phyloP scores from a whole-genome alignment of 202 grass and related monocot species.

The Bolboschoenoplectus hybrid region DNA sequence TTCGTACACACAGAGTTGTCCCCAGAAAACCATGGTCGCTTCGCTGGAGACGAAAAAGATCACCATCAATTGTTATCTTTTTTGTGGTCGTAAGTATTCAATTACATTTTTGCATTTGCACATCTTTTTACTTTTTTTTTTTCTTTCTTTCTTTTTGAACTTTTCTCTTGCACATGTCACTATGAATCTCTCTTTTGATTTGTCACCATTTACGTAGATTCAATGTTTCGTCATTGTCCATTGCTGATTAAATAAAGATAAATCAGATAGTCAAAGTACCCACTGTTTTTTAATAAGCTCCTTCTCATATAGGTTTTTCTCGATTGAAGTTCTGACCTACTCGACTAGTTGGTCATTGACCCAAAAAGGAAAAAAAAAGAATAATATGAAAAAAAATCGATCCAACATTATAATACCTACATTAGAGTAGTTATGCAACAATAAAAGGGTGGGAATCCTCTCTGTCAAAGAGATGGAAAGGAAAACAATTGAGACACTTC shows the following conservation, averaged over 20 bases:
- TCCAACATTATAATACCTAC: not conserved
- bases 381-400: not conserved
- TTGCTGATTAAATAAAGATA: slow-evolving; percentile 16
- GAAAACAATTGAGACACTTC: not conserved
- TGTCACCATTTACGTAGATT: not conserved
- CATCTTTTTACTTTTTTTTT: slow-evolving; percentile 7
- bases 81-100: not conserved
- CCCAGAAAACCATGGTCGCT: slow-evolving; percentile 26
- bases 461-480: not conserved
- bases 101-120: slow-evolving; percentile 25
- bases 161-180: not conserved
- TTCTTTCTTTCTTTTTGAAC: not conserved
- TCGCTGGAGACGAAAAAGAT: not conserved
- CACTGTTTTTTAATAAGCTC: not conserved
- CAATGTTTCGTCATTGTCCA: slow-evolving; percentile 31
- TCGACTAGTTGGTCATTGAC: not conserved
- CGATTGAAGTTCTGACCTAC: not conserved
- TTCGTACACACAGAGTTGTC: slow-evolving; percentile 18
- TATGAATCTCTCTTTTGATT: not conserved
- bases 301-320: not conserved
- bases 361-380: not conserved
- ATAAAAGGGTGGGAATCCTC: not conserved
- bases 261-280: slow-evolving; percentile 1
- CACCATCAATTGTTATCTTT: not conserved
- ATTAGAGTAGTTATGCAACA: not conserved